Conservation (phyloP, 2,329 filamentous ascomycete species). For the Hypoxylon sp. region DNA sequence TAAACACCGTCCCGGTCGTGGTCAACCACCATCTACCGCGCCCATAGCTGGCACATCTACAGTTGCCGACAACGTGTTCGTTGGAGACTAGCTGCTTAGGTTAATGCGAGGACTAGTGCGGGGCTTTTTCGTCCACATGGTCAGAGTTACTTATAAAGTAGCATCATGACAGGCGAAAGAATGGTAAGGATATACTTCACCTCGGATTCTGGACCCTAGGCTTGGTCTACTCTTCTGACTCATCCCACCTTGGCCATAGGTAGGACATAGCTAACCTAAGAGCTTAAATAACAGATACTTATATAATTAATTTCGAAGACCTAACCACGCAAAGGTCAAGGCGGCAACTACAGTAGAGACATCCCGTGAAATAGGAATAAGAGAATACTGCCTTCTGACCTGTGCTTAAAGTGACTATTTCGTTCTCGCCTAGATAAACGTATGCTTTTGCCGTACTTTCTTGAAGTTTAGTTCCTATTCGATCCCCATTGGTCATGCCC, state of each 20-base stretch:
- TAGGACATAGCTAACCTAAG: neutral
- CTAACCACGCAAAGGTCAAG: no score
- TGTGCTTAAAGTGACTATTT: no score
- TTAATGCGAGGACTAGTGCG: neutral
- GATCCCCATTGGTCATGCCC: neutral
- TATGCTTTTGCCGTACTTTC: no score
- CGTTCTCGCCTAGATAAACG: no score
- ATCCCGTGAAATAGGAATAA: no score
- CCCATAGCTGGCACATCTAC: neutral
- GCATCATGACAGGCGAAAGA: neutral
- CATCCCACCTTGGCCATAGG: no score
- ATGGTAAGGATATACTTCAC: neutral
- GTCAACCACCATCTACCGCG: conserved; percentile 1
- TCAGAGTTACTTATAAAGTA: neutral
- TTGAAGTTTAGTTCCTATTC: no score
- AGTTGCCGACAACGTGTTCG: neutral
- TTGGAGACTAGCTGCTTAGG: neutral
- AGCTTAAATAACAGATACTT: neutral
- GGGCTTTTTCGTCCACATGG: neutral
- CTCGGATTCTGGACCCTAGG: neutral
- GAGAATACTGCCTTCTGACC: no score
- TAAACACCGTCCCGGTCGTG: neutral
- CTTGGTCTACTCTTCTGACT: neutral
- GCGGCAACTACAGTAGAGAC: no score
- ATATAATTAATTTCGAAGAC: no score